These are phyloP conservation scores for Dictyostelium firmibasis DNA, from an alignment of 78 protist genomes.

Conservation along the genomic window DNA sequence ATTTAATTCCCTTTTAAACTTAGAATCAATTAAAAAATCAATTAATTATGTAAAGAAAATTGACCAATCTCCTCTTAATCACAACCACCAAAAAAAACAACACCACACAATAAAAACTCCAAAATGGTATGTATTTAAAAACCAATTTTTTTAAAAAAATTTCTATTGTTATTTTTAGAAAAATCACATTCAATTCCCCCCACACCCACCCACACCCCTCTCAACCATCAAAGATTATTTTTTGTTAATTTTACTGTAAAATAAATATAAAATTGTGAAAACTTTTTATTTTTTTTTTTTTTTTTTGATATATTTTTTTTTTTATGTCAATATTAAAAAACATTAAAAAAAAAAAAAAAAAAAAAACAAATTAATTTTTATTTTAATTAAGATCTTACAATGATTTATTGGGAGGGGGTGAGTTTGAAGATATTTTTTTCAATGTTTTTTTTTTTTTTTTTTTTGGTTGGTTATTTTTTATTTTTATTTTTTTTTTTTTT, in stretches of 20 bases:
- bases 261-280: not conserved
- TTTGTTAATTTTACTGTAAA: not conserved
- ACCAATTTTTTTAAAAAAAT: not conserved
- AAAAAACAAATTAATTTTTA: too few relatives aligned
- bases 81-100: not conserved
- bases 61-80: not conserved
- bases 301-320: not conserved
- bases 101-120: not conserved
- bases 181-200: not conserved
- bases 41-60: not conserved
- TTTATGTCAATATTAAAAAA: not conserved
- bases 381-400: too few relatives aligned
- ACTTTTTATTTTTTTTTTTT: not conserved
- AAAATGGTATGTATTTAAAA: not conserved
- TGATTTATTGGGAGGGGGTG: too few relatives aligned
- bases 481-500: too few relatives aligned
- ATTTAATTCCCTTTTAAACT: not conserved
- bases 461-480: too few relatives aligned
- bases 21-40: not conserved
- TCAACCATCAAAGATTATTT: not conserved
- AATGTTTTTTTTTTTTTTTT: too few relatives aligned
- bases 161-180: not conserved
- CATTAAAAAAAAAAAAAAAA: too few relatives aligned
- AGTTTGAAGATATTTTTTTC: too few relatives aligned
- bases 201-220: slow-evolving; percentile 4